Evolutionary conservation across 768 basidiomycete species (phyloP), one percentile per base, ranked within the genome.

Genomic region (Bullera alba): DNA sequence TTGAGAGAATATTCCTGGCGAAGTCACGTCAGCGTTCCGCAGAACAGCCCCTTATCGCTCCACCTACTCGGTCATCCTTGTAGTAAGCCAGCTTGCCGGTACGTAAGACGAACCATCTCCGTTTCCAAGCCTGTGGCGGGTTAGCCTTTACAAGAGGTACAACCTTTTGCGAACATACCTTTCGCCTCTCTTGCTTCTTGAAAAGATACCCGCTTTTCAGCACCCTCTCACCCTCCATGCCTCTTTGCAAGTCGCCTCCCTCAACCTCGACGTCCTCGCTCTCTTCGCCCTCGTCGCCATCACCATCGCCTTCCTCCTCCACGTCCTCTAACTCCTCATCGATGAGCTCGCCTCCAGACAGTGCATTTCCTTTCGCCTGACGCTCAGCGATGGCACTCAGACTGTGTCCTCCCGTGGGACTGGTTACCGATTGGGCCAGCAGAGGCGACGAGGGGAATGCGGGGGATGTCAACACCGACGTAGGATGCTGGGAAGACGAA

Each of bases 181-280:
- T 96, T 73, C 95, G 77, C 51, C 90, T 80, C 74, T 95, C 89
- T 60, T 93, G 93, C 78, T 97, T 97, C 81, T 99, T 99, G 82
- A 84, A 86, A 45, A 97, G 76, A 76, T 95, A 97, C 1, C 93
- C 95, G 21, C 85, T 81, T 75, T 91, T 93, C 69, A 93, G 78
- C 35, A 87, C 82, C 42, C 70, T 59, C 53, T 77, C 75, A 3
- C 74, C 73, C 35, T 73, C 65, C 56, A 75, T 63, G 17, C 69
- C 68, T 41, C 63, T 57, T 36, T 61, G 48, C 35, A 73, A 41
- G 38, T 74, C 63, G 12, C 58, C 53, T 2, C 60, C 61, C 49
- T 57, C 44, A 3, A 27, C 44, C 34, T 57, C 61, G 15, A 25
- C 35, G n/a, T 38, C 57, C 42, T 53, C 61, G 29, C 55, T 54